Evolutionary conservation across 2,329 filamentous ascomycete species (phyloP).

Genomic region (Penicillium sp.): DNA sequence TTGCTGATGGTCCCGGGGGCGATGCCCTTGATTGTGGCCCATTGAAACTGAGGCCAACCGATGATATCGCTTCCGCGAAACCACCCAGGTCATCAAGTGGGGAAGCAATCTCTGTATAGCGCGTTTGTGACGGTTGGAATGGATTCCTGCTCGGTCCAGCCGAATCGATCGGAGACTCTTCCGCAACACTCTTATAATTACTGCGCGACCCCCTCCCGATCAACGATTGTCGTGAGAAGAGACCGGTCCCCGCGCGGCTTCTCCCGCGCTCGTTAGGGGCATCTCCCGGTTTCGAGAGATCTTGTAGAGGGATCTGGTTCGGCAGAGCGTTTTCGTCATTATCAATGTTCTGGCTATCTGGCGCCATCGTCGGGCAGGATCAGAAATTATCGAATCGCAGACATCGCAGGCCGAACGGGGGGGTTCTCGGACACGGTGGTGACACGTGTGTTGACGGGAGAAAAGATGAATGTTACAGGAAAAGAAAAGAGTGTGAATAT

Average conservation of each 20-base stretch:
- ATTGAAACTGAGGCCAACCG: slow-evolving; percentile 44
- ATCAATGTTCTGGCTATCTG: slow-evolving; percentile 36
- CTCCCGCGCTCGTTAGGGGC: slow-evolving; percentile 31
- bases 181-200: slow-evolving; percentile 55
- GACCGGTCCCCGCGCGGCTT: slow-evolving; percentile 44
- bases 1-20: slow-evolving; percentile 14
- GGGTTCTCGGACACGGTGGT: slow-evolving; percentile 1
- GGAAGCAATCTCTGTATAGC: slow-evolving; percentile 30
- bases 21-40: slow-evolving; percentile 20
- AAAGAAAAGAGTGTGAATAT: not conserved
- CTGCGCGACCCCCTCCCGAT: slow-evolving; percentile 41
- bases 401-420: slow-evolving; percentile 38
- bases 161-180: slow-evolving; percentile 48
- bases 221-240: slow-evolving; percentile 44
- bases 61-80: slow-evolving; percentile 46
- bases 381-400: slow-evolving; percentile 37
- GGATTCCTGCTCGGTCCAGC: slow-evolving; percentile 24
- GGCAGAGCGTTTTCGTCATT: slow-evolving; percentile 28
- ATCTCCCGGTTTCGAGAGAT: slow-evolving; percentile 51
- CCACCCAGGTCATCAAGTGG: slow-evolving; percentile 39
- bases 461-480: not conserved
- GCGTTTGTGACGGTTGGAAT: slow-evolving; percentile 19
- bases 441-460: slow-evolving; percentile 5
- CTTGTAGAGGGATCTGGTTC: slow-evolving; percentile 67
- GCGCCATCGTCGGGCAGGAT: slow-evolving; percentile 43